A percentile compares a stretch with the other conserved stretches of the same genome.
These are phyloP conservation scores for Artemisia argyi DNA, from an alignment of 129 eudicot genomes.

Conservation along the genomic window DNA sequence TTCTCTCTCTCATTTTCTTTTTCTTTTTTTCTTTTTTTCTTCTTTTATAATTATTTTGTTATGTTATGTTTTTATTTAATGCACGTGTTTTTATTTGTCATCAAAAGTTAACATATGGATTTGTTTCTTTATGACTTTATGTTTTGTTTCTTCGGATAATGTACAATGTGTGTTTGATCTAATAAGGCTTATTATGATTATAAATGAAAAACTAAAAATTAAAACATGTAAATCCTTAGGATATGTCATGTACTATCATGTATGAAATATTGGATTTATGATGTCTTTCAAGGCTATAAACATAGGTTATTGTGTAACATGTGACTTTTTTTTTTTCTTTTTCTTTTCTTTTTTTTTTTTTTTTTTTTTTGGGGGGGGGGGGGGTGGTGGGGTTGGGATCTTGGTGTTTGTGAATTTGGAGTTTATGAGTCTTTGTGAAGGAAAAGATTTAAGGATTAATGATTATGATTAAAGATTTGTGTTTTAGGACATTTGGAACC, in stretches of 20 bases:
- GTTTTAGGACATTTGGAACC: too few species aligned
- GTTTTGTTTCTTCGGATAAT: slow-evolving; percentile 7
- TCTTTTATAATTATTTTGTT: neutral
- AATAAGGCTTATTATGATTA: neutral
- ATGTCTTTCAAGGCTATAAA: slow-evolving; percentile 17
- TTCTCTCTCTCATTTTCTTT: neutral
- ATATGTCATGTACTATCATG: slow-evolving; percentile 1
- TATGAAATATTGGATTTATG: slow-evolving; percentile 1
- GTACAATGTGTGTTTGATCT: slow-evolving; percentile 16
- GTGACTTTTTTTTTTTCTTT: neutral
- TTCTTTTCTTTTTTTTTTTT: neutral
- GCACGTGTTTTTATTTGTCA: slow-evolving; percentile 13
- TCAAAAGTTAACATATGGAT: slow-evolving; percentile 11
- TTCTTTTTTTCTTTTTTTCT: too few species aligned
- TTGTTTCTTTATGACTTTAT: slow-evolving; percentile 13
- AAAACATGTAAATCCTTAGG: neutral
- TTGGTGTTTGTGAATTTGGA: neutral
- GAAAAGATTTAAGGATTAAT: too few species aligned
- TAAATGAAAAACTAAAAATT: neutral
- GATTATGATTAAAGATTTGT: too few species aligned
- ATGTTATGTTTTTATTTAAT: neutral
- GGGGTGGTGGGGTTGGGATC: neutral
- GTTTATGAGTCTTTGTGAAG: neutral
- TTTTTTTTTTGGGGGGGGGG: neutral
- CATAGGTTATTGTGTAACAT: neutral